Base-by-base conservation (phyloP, 768 basidiomycete species). In the Podaxis rugospora region DNA sequence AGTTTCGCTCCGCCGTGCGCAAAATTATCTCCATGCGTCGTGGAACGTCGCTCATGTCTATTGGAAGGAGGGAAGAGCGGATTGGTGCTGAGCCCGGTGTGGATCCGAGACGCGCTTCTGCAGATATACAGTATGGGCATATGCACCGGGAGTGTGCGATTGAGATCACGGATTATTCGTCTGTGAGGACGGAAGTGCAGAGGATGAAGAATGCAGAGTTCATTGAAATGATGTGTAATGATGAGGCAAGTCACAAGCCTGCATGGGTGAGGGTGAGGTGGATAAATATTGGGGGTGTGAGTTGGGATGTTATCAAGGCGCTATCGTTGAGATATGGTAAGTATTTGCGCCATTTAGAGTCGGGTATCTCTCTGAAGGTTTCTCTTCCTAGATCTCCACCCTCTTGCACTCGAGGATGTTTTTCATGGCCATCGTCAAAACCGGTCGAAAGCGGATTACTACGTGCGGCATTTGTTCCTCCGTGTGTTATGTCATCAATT, bases 241-340 rank as follows among this genome's bases (percentile, higher is more conserved):
- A 69, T 13, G 69, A 63, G 5, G 80, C 81, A 5, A 78, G 81
- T 61, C 70, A 73, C 59, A 76, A 77, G 58, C 83, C 85, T 63
- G 71, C 80, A 3, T 88, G 86, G 86, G 82, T 81, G 27, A 87
- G 83, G 67, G 89, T 88, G 16, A 74, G 89, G 55, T 91, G 88
- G 88, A 89, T 90, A 55, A 87, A 88, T 64, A 79, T 90, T 63
- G 84, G 81, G 23, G 89, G 89, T 4, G 66, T 82, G 63, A 81
- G 83, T 64, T 90, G 88, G 87, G 88, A 89, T 66, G 86, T 90
- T 39, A 79, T 91, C 65, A 87, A 85, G 66, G 82, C 83, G 23
- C 23, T 23, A 23, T 23, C 1, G 23, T 23, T 23, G 7, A 27
- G 27, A 27, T 27, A 27, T 27, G 27, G 27, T 27, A 5, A 5